Evolutionary conservation across 306 rosid species (phyloP), one percentile per base, ranked within the genome.

Genomic region (Styphnolobium japonicum): DNA sequence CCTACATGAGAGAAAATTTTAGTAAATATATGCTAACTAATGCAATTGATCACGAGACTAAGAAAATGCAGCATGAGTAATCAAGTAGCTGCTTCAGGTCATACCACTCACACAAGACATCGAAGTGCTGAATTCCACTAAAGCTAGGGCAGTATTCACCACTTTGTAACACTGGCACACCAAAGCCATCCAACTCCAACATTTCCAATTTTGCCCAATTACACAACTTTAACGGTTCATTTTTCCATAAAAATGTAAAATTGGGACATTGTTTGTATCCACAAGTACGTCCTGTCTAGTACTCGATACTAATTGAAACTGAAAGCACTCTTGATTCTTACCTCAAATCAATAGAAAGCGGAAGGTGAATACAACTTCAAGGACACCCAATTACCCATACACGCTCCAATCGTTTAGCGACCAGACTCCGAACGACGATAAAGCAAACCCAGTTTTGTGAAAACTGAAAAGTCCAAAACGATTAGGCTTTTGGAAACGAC

Each of bases 301-400:
- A 70, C 16, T 16, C 27, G 18, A n/a, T 31, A 48, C 11, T 16
- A 10, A 70, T 8, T 10, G 64, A 71, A 10, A 70, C 4, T 16
- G 64, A 71, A 33, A 51, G 76, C 16, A 39, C 34, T 18, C 5
- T 52, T 6, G 1, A 7, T 5, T 33, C 51, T 27, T 61, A 83
- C 85, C 81, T 83, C 67, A 67, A 10, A 34, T 9, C 15, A 7
- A 40, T 63, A 88, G 86, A 67, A 82, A 88, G 27, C 48, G 82
- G 67, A 82, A 81, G n/a, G 87, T 82, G 9, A 88, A 55, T 8
- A 83, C 57, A 67, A 66, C 89, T 81, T 88, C 89, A 19, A 77
- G 66, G 52, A 85, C 80, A 37, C 89, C 89, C 56, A 85, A 43
- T n/a, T n/a, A n/a, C n/a, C n/a, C n/a, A n/a, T n/a, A 19, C 55